A percentile compares a stretch with the other conserved stretches of the same genome.
These are phyloP conservation scores for Monilinia fructigena DNA, from an alignment of 2,329 filamentous ascomycete species.

Conservation along the genomic window DNA sequence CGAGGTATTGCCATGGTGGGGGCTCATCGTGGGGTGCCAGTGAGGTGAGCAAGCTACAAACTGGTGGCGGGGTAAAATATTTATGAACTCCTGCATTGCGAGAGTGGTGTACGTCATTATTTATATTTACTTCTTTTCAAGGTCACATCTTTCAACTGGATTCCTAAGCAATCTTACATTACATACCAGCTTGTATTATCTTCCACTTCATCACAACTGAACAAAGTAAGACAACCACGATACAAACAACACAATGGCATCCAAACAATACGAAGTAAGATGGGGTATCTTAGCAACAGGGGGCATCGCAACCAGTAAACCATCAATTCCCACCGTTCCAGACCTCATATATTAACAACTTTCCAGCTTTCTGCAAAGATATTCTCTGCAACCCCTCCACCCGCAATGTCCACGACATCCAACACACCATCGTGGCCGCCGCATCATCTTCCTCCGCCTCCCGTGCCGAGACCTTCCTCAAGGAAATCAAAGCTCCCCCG, in stretches of 20 bases:
- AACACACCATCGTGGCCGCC: constrained; percentile 62
- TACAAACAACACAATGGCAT: constrained; percentile 30
- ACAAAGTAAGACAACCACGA: not conserved
- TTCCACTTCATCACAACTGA: not conserved
- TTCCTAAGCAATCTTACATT: not conserved
- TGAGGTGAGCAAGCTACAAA: not conserved
- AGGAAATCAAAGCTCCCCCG: constrained; percentile 53
- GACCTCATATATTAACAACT: constrained; percentile 20
- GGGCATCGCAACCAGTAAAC: constrained; percentile 41
- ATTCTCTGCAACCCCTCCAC: constrained; percentile 60
- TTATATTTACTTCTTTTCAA: not conserved
- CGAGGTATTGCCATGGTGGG: not conserved
- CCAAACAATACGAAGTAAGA: constrained; percentile 35
- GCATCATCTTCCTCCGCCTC: constrained; percentile 61
- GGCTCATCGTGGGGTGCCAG: not conserved
- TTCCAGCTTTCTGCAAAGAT: constrained; percentile 58
- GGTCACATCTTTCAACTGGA: not conserved
- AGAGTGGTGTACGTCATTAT: constrained; percentile 7
- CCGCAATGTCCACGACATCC: constrained; percentile 58
- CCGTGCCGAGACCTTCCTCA: constrained; percentile 61
- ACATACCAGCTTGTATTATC: not conserved
- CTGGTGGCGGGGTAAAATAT: constrained; percentile 5
- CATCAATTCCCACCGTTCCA: not conserved
- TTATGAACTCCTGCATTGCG: constrained; percentile 4
- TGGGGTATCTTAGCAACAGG: constrained; percentile 43